Evolutionary conservation across 306 rosid genomes (phyloP).

Genomic region (Cucurbita pepo): DNA sequence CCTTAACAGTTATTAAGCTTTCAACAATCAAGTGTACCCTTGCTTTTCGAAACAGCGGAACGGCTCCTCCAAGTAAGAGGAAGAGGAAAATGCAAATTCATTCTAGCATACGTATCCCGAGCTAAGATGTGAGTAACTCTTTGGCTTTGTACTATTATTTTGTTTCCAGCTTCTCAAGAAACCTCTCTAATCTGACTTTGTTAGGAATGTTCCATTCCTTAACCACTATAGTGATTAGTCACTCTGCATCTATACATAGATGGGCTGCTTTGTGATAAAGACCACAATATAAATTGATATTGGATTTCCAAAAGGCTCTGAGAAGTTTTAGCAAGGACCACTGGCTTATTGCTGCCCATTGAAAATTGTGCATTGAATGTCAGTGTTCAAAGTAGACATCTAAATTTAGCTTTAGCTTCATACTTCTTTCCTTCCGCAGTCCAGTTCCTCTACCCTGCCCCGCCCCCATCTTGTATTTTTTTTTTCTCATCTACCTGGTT

Average conservation of each 20-base stretch:
- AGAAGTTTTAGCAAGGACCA: background rate
- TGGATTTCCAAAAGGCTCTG: background rate
- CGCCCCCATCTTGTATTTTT: background rate
- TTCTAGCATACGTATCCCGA: slow-evolving; percentile 82
- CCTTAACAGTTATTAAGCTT: slow-evolving; percentile 77
- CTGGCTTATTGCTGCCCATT: too few relatives aligned
- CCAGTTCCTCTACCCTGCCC: background rate
- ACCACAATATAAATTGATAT: background rate
- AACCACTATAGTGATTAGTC: background rate
- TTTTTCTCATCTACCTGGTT: background rate
- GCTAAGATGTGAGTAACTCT: slow-evolving; percentile 41
- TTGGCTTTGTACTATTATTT: background rate
- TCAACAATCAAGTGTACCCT: slow-evolving; percentile 67
- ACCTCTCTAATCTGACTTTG: background rate
- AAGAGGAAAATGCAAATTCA: slow-evolving; percentile 58
- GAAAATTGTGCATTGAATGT: background rate
- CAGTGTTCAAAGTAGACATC: background rate
- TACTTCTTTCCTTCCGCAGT: background rate
- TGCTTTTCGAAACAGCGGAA: slow-evolving; percentile 58
- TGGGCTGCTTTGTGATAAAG: background rate
- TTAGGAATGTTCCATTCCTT: background rate
- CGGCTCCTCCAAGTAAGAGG: slow-evolving; percentile 46
- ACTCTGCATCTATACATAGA: background rate
- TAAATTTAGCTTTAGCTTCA: background rate
- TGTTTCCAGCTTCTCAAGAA: background rate